These are phyloP conservation scores for Amphichorda felina DNA, from an alignment of 2,329 filamentous ascomycete genomes.

Conservation along the genomic window DNA sequence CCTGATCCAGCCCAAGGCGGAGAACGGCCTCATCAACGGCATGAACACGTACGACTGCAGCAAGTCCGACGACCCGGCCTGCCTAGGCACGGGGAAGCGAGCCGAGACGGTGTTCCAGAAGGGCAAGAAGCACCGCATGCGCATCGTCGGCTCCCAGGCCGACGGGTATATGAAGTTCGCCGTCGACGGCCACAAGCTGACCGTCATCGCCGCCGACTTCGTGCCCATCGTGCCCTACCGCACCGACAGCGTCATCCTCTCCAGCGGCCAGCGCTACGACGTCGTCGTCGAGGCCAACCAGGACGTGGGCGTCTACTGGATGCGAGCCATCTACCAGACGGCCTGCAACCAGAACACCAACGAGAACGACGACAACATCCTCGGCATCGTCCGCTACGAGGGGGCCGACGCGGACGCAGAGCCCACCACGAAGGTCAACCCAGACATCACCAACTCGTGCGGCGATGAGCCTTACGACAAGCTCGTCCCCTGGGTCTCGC, in stretches of 20 bases:
- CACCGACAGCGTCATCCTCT: slow-evolving; percentile 15
- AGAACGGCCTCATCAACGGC: slow-evolving; percentile 34
- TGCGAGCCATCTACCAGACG: slow-evolving; percentile 28
- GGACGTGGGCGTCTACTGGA: slow-evolving; percentile 23
- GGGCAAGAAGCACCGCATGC: slow-evolving; percentile 31
- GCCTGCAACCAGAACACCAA: slow-evolving; percentile 27
- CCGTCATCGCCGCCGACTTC: slow-evolving; percentile 40
- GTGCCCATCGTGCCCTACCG: slow-evolving; percentile 39
- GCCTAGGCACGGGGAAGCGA: slow-evolving; percentile 20
- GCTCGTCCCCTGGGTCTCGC: slow-evolving; percentile 19
- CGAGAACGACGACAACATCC: slow-evolving; percentile 25
- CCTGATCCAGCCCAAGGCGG: slow-evolving; percentile 20
- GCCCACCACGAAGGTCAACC: slow-evolving; percentile 7
- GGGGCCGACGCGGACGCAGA: slow-evolving; percentile 10
- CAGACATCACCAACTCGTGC: slow-evolving; percentile 13
- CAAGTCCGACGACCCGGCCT: slow-evolving; percentile 11
- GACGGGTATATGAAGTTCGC: slow-evolving; percentile 36
- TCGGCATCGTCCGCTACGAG: slow-evolving; percentile 33
- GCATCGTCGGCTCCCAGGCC: slow-evolving; percentile 37
- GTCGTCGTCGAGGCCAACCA: slow-evolving; percentile 30
- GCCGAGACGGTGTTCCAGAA: slow-evolving; percentile 24
- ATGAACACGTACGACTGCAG: slow-evolving; percentile 25
- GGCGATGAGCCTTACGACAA: slow-evolving; percentile 22
- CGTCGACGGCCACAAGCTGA: slow-evolving; percentile 37
- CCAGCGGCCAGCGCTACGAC: slow-evolving; percentile 30